Evolutionary conservation across 2,329 filamentous ascomycete genomes (phyloP), one percentile per base, ranked within the genome.

Genomic region (Aureobasidium leucospermi): DNA sequence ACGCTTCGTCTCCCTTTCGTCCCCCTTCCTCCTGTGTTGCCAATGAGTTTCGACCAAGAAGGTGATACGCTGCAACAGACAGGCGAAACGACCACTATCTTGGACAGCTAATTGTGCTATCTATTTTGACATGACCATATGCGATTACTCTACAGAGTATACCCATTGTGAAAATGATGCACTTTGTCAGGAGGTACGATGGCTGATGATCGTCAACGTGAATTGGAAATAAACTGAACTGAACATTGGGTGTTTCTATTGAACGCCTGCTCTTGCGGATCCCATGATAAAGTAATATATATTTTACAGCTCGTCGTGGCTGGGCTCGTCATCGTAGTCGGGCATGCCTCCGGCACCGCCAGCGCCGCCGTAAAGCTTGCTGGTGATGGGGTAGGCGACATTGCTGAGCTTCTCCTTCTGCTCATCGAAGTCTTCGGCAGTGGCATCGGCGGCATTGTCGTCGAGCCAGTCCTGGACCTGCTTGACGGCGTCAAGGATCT

Each of bases 321-420:
- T 69, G 61, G 75, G 71, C 67, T 76, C 88, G 66, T 91, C 88
- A 66, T 90, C 88, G 64, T 80, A 83, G 67, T 81, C 83, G 56
- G 75, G 72, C 72, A 75, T 75, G 64, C 81, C 85, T 66, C 82
- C 86, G 68, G 73, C 76, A 66, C 84, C 70, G 45, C 63, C 67
- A 62, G 69, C 85, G 70, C 82, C 80, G 67, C 75, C 79, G 82
- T 96, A 96, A 71, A 96, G 84, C 86, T 99, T 99, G 81, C 90
- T 96, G 69, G 94, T 99, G 79, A 99, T 99, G 67, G 94, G 94
- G 81, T 97, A 96, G 58, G 94, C 94, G 65, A 96, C 89, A 76
- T 89, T 88, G 70, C 89, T 95, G 67, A 99, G 85, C 85, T 96
- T 96, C 88, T 99, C 93, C 83, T 95, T 96, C 83, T 97, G 93